A percentile compares a stretch with the other conserved stretches of the same genome.
Conservation (phyloP, 2,329 filamentous ascomycete species). For the Thelonectria blattea region DNA sequence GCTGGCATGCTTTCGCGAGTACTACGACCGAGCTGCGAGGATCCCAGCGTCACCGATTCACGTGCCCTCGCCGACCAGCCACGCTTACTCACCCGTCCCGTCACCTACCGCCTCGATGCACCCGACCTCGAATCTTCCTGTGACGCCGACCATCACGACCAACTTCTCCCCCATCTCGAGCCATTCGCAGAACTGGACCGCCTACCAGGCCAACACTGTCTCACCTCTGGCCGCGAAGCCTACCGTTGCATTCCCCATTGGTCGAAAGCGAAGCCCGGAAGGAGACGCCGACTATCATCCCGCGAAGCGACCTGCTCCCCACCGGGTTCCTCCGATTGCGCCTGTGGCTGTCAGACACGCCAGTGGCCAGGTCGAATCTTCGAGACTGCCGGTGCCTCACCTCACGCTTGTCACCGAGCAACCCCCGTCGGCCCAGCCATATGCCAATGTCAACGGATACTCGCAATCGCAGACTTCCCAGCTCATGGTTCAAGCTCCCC, state of each 20-base stretch:
- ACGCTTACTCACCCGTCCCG: slow-evolving; percentile 53
- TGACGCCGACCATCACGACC: slow-evolving; percentile 43
- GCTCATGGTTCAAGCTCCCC: slow-evolving; percentile 41
- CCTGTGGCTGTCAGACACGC: slow-evolving; percentile 29
- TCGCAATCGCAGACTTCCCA: slow-evolving; percentile 33
- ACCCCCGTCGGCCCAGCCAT: slow-evolving; percentile 36
- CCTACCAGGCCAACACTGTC: slow-evolving; percentile 47
- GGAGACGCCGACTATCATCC: slow-evolving; percentile 59
- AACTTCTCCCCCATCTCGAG: slow-evolving; percentile 50
- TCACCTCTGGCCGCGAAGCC: slow-evolving; percentile 58
- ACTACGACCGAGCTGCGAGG: slow-evolving; percentile 73
- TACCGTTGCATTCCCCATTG: slow-evolving; percentile 46
- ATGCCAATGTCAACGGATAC: slow-evolving; percentile 48
- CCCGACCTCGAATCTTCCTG: slow-evolving; percentile 40
- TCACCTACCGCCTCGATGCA: slow-evolving; percentile 53
- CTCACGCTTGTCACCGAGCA: slow-evolving; percentile 67
- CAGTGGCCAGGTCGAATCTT: slow-evolving; percentile 30
- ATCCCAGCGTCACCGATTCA: slow-evolving; percentile 50
- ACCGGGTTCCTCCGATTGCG: slow-evolving; percentile 27
- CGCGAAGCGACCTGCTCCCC: slow-evolving; percentile 54
- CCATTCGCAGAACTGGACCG: slow-evolving; percentile 48
- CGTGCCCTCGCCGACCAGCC: slow-evolving; percentile 49
- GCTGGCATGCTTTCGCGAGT: slow-evolving; percentile 81
- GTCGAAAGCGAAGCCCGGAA: slow-evolving; percentile 59
- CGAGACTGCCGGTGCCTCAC: slow-evolving; percentile 72